These are phyloP conservation scores for Puya raimondii DNA, from an alignment of 176 grass and related monocot species.

Conservation along the genomic window DNA sequence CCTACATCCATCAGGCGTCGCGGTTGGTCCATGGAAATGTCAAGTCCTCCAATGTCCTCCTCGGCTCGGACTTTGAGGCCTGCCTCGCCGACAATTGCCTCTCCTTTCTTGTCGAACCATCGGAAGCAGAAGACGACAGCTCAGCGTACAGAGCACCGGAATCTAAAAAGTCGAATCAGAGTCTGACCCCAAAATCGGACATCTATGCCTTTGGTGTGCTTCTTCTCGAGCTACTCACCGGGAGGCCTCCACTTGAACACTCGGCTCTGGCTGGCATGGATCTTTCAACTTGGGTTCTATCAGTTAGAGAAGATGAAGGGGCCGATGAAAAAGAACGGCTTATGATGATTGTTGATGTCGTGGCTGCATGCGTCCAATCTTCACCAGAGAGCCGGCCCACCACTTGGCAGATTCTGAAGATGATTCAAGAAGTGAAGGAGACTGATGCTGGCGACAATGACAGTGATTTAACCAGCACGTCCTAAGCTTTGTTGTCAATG, in stretches of 20 bases:
- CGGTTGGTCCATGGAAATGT: conserved; percentile 88
- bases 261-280: conserved; percentile 44
- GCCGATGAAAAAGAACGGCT: conserved; percentile 53
- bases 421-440: conserved; percentile 99
- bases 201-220: conserved; percentile 84
- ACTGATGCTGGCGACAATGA: conserved; percentile 58
- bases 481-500: conserved; percentile 32
- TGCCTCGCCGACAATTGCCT: conserved; percentile 90
- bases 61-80: conserved; percentile 91
- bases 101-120: conserved; percentile 70
- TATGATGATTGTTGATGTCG: conserved; percentile 70
- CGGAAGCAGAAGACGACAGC: conserved; percentile 36
- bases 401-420: conserved; percentile 93
- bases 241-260: conserved; percentile 63
- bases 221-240: conserved; percentile 71
- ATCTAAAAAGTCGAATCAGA: conserved; percentile 57
- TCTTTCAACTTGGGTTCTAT: conserved; percentile 54
- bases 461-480: conserved; percentile 58
- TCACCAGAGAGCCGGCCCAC: conserved; percentile 75
- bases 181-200: conserved; percentile 69
- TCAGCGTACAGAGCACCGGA: conserved; percentile 68
- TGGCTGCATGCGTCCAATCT: conserved; percentile 45
- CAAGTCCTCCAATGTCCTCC: conserved; percentile 72
- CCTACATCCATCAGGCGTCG: conserved; percentile 94
- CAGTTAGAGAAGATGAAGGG: conserved; percentile 54